These are phyloP conservation scores for Cordyceps militaris DNA, from an alignment of 2,329 filamentous ascomycete species.

Conservation along the genomic window DNA sequence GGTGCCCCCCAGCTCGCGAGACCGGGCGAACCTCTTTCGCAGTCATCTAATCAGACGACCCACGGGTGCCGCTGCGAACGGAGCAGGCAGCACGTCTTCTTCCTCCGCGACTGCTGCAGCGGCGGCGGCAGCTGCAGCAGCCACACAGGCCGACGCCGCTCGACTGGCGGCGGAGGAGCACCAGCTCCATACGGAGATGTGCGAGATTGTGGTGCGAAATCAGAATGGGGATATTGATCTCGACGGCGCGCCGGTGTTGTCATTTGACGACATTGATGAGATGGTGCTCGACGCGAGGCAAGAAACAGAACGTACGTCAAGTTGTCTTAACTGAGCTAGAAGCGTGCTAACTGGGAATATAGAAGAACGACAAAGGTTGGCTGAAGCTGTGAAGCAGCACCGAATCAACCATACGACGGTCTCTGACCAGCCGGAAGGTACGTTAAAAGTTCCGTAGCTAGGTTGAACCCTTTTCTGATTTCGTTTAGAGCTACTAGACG, in stretches of 20 bases:
- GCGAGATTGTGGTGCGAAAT: constrained; percentile 56
- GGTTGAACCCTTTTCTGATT: constrained; percentile 12
- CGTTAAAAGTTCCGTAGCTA: constrained; percentile 17
- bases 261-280: constrained; percentile 48
- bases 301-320: constrained; percentile 46
- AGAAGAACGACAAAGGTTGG: constrained; percentile 54
- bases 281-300: constrained; percentile 49
- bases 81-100: constrained; percentile 32
- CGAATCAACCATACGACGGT: constrained; percentile 47
- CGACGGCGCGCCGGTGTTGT: constrained; percentile 47
- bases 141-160: constrained; percentile 36
- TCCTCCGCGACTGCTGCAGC: constrained; percentile 40
- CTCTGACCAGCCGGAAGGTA: constrained; percentile 60
- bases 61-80: constrained; percentile 27
- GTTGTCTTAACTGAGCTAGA: too few species aligned
- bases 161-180: constrained; percentile 38
- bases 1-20: background rate
- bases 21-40: constrained; percentile 47
- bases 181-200: constrained; percentile 30
- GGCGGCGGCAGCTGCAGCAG: constrained; percentile 18
- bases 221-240: constrained; percentile 56
- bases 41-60: constrained; percentile 51
- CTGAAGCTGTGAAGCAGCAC: constrained; percentile 56
- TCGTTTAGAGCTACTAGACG: constrained; percentile 57
- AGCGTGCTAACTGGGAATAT: background rate